Conservation (phyloP, 2,329 filamentous ascomycete species). For the Hymenoscyphus repandus region DNA sequence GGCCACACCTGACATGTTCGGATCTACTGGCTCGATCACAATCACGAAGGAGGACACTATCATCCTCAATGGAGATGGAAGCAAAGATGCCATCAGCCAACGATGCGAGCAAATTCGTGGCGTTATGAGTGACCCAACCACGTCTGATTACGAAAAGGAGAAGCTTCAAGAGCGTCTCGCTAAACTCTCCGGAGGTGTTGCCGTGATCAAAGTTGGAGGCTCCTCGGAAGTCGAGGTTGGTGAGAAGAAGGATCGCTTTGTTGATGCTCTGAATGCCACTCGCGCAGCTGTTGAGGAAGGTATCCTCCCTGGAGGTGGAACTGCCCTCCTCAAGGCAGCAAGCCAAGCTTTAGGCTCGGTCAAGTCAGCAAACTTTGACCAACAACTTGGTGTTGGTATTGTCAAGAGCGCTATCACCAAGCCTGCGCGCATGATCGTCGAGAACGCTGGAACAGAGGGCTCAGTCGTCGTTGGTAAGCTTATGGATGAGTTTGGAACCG, state of each 20-base stretch:
- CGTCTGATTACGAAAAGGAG: conserved; percentile 99
- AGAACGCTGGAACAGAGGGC: conserved; percentile 95
- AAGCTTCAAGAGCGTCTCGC: conserved; percentile 99
- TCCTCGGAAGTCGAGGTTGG: conserved; percentile 97
- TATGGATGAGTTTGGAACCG: conserved; percentile 80
- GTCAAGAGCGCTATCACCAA: conserved; percentile 97
- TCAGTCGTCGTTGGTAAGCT: conserved; percentile 97
- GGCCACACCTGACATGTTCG: conserved; percentile 91
- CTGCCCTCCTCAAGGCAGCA: conserved; percentile 94
- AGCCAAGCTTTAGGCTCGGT: conserved; percentile 77
- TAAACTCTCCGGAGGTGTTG: conserved; percentile 97
- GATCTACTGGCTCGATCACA: conserved; percentile 95
- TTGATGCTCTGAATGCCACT: conserved; percentile 96
- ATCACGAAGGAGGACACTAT: conserved; percentile 99
- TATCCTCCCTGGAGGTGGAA: conserved; percentile 97
- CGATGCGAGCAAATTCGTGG: conserved; percentile 99
- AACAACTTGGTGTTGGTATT: conserved; percentile 96
- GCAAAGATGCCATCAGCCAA: conserved; percentile 88
- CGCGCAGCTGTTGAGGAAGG: conserved; percentile 98
- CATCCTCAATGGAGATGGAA: conserved; percentile 92
- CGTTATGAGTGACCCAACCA: conserved; percentile 88
- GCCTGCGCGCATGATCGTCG: conserved; percentile 89
- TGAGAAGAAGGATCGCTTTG: conserved; percentile 99
- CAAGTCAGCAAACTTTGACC: conserved; percentile 94
- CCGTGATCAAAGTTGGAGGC: conserved; percentile 98